A percentile compares a stretch with the other conserved stretches of the same genome.
phyloP scores from a whole-genome alignment of 2,329 filamentous ascomycete genomes.

The Pseudogymnoascus sp. region DNA sequence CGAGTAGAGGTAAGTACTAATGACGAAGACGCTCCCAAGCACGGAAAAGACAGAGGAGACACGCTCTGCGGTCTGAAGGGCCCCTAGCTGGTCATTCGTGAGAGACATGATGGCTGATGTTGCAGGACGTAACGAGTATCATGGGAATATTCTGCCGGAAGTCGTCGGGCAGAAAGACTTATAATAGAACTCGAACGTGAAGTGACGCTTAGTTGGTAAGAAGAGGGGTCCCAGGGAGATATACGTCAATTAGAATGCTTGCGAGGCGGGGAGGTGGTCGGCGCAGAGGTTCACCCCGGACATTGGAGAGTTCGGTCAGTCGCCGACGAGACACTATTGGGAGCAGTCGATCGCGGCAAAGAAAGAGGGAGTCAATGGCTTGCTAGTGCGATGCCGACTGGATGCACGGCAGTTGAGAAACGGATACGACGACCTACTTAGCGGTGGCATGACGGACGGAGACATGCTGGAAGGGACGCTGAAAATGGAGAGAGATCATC shows the following conservation, averaged over 20 bases:
- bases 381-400: not conserved
- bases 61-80: not conserved
- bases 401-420: not conserved
- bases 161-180: not conserved
- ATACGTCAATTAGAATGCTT: not conserved
- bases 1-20: slow-evolving; percentile 41
- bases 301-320: not conserved
- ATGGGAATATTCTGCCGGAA: not conserved
- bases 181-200: not conserved
- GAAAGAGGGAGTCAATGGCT: not conserved
- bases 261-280: not conserved
- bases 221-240: not conserved
- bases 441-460: not conserved
- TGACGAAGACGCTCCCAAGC: slow-evolving; percentile 43
- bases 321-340: not conserved
- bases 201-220: not conserved
- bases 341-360: not conserved
- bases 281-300: not conserved
- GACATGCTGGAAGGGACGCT: not conserved
- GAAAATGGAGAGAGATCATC: not conserved
- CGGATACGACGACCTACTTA: not conserved
- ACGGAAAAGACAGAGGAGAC: slow-evolving; percentile 43
- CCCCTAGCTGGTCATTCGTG: not conserved
- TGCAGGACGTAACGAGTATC: not conserved
- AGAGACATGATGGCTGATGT: not conserved